Base-by-base conservation (phyloP, 2,329 filamentous ascomycete species). In the Podosphaera fusca region DNA sequence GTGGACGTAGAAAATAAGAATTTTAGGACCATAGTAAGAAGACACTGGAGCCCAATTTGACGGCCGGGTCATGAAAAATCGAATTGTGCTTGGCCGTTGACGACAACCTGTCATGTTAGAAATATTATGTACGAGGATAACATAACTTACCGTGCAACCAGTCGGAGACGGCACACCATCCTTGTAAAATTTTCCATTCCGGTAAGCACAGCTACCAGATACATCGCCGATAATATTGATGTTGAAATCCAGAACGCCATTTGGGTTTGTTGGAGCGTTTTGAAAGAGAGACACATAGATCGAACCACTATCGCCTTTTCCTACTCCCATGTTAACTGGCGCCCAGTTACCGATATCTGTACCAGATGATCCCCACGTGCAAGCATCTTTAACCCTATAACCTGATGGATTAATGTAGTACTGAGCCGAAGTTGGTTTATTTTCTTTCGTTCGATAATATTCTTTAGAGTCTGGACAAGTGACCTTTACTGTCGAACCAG, bases 321-420 rank as follows among this genome's bases (percentile, higher is more conserved):
- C 87, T 59, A 88, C 82, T 69, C 90, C 90, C 56, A 95, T 73
- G 72, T 89, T 90, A 64, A 87, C 72, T 35, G 92, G 89, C 53
- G 92, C 83, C 77, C 78, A 95, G 79, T 98, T 95, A 62, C 92
- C 81, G 58, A 75, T 69, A 61, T 74, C 71, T 58, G 73, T 66
- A 57, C 69, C 81, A 59, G 80, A 73, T 29, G 75, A 75, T 55
- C 78, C 74, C 92, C 92, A 96, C 58, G 77, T 71, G 72, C 92
- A 98, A 55, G 79, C 85, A 10, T 89, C 71, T 62, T 80, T 69
- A 58, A 80, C 72, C 21, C 71, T 64, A 56, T 84, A 74, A 59
- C 87, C 88, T 64, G 79, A 76, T 65, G 85, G 85, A 78, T 96
- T 96, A 71, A 96, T 78, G 69, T 98, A 98, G 78, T 95, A 96